A percentile compares a stretch with the other conserved stretches of the same genome.
phyloP scores from a whole-genome alignment of 352 stramenopile species.

The Phytophthora nicotianae region DNA sequence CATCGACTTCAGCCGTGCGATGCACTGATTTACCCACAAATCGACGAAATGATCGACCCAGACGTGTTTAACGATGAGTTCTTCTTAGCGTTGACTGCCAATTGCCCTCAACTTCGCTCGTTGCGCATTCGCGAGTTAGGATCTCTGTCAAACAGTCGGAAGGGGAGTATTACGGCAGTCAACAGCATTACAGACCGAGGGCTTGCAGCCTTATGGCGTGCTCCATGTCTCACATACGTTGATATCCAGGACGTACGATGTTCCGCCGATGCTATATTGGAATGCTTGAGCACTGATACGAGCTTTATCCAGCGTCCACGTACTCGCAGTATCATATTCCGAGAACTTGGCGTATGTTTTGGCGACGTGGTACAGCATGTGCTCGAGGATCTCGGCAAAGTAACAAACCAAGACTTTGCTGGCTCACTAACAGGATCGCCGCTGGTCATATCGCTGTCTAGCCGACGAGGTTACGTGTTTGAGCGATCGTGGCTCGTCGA shows the following conservation, averaged over 20 bases:
- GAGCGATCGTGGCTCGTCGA: constrained; percentile 36
- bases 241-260: constrained; percentile 50
- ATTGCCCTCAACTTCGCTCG: constrained; percentile 32
- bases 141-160: constrained; percentile 21
- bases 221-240: constrained; percentile 27
- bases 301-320: no score
- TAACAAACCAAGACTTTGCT: not conserved
- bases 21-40: constrained; percentile 54
- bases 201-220: constrained; percentile 28
- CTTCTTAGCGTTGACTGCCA: constrained; percentile 24
- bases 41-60: constrained; percentile 64
- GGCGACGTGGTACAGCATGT: constrained; percentile 41
- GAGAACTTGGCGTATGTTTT: constrained; percentile 50
- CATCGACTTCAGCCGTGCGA: constrained; percentile 54
- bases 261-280: constrained; percentile 32
- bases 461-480: constrained; percentile 49
- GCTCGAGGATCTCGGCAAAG: constrained; percentile 25
- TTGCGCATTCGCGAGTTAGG: constrained; percentile 47
- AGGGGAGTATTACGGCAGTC: constrained; percentile 22
- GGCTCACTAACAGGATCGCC: constrained; percentile 3
- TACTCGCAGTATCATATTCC: constrained; percentile 28
- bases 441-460: constrained; percentile 40
- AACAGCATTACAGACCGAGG: constrained; percentile 47
- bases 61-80: constrained; percentile 59
- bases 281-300: constrained; percentile 16